phyloP scores from a whole-genome alignment of 2,329 filamentous ascomycete species.

The Dactylonectria estremocensis region DNA sequence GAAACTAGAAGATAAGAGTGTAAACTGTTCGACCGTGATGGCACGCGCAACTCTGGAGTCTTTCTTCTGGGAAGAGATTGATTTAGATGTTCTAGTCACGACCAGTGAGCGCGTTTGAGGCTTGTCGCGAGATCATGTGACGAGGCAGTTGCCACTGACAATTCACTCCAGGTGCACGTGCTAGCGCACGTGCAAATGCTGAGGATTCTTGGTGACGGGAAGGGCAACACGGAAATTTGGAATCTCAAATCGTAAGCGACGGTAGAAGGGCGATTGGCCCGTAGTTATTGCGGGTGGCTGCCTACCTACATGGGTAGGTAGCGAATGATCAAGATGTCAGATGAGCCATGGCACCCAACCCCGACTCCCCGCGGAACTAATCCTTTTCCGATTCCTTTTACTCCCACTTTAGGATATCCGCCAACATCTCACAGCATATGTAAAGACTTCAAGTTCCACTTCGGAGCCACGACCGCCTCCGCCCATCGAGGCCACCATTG shows the following conservation, averaged over 20 bases:
- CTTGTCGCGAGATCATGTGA: conserved; percentile 44
- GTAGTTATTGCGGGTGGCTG: too few relatives aligned
- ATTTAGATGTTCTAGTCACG: background rate
- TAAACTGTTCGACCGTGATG: too few relatives aligned
- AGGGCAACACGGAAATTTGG: background rate
- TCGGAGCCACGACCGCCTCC: background rate
- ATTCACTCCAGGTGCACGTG: background rate
- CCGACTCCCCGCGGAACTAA: too few relatives aligned
- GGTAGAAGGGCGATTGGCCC: too few relatives aligned
- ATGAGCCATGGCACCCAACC: too few relatives aligned
- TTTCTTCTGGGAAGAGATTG: too few relatives aligned
- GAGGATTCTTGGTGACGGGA: background rate
- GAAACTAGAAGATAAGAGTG: accelerated
- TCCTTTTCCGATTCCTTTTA: too few relatives aligned
- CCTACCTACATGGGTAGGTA: too few relatives aligned
- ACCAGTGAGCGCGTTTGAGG: conserved; percentile 30
- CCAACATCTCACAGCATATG: too few relatives aligned
- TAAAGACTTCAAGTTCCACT: background rate
- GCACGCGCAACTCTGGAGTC: background rate
- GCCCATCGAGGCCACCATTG: background rate
- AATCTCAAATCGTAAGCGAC: background rate
- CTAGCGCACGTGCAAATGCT: background rate
- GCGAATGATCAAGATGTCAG: background rate
- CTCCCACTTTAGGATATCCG: too few relatives aligned
- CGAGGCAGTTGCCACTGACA: background rate